Evolutionary conservation across 2,329 filamentous ascomycete genomes (phyloP).

Genomic region (Alternaria longipes): DNA sequence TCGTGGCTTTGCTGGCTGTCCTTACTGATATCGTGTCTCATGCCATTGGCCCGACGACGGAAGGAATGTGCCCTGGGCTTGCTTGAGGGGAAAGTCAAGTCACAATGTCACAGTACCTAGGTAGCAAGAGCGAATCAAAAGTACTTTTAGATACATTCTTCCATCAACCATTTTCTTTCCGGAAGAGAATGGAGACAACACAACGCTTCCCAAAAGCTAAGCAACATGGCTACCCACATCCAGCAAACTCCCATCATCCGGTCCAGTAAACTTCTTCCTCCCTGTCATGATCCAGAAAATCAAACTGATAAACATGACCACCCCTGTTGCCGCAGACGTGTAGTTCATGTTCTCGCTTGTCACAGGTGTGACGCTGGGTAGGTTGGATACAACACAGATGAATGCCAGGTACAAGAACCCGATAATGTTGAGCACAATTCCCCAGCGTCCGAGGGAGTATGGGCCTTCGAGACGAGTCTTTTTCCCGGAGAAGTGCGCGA

Average conservation of each 20-base stretch:
- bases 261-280: slow-evolving; percentile 61
- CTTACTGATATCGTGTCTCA: not conserved
- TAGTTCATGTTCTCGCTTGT: slow-evolving; percentile 67
- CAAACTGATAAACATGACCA: slow-evolving; percentile 61
- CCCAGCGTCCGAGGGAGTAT: slow-evolving; percentile 58
- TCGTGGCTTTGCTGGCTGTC: not conserved
- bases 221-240: slow-evolving; percentile 36
- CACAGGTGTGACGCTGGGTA: slow-evolving; percentile 63
- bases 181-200: not conserved
- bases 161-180: not conserved
- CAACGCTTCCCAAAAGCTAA: not conserved
- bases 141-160: not conserved
- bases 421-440: slow-evolving; percentile 58
- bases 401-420: slow-evolving; percentile 64
- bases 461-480: slow-evolving; percentile 56
- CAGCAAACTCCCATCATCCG: slow-evolving; percentile 58
- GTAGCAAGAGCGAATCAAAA: not conserved
- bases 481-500: slow-evolving; percentile 57
- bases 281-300: slow-evolving; percentile 64
- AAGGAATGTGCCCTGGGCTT: not conserved
- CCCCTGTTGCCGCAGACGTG: slow-evolving; percentile 64
- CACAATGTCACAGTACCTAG: not conserved
- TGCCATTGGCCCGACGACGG: too few relatives aligned
- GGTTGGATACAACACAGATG: slow-evolving; percentile 65
- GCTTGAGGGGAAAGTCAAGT: not conserved